A percentile compares a stretch with the other conserved stretches of the same genome.
Evolutionary conservation across 2,329 filamentous ascomycete genomes (phyloP).

Genomic region (Uncinocarpus reesii): DNA sequence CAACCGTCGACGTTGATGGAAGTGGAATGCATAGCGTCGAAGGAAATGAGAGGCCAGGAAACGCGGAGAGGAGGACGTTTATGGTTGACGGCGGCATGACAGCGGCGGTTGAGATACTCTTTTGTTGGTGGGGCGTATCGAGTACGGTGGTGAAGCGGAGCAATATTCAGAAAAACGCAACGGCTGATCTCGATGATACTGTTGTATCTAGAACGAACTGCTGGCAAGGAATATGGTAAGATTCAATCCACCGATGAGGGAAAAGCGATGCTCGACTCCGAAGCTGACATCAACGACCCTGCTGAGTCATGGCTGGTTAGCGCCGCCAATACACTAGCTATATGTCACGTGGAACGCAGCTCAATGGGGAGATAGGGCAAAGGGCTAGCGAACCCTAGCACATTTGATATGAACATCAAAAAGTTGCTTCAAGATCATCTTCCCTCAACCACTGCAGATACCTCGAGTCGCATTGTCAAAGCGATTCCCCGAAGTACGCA

Average conservation of each 20-base stretch:
- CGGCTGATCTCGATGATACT: too few relatives aligned
- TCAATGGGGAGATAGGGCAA: conserved; percentile 14
- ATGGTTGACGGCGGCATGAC: conserved; percentile 37
- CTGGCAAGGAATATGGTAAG: too few relatives aligned
- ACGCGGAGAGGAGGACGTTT: conserved; percentile 77
- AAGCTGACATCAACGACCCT: too few relatives aligned
- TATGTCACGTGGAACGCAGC: conserved; percentile 4
- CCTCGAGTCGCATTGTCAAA: conserved; percentile 35
- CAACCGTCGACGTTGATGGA: conserved; percentile 52
- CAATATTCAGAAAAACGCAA: too few relatives aligned
- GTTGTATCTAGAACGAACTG: too few relatives aligned
- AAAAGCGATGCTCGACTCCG: too few relatives aligned
- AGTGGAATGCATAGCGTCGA: conserved; percentile 72
- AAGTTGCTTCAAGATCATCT: conserved; percentile 1
- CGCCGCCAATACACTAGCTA: background rate
- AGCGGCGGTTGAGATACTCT: background rate
- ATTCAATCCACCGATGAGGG: background rate
- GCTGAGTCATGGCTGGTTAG: background rate
- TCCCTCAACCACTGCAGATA: background rate
- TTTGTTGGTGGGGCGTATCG: too few relatives aligned
- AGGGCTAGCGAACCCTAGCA: conserved; percentile 16
- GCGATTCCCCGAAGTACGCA: conserved; percentile 45
- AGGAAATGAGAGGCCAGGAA: conserved; percentile 71
- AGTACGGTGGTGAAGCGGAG: too few relatives aligned
- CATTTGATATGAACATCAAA: conserved; percentile 7